Base-by-base conservation (phyloP, 495 filamentous ascomycete species). In the Hypoxylon lenormandii region DNA sequence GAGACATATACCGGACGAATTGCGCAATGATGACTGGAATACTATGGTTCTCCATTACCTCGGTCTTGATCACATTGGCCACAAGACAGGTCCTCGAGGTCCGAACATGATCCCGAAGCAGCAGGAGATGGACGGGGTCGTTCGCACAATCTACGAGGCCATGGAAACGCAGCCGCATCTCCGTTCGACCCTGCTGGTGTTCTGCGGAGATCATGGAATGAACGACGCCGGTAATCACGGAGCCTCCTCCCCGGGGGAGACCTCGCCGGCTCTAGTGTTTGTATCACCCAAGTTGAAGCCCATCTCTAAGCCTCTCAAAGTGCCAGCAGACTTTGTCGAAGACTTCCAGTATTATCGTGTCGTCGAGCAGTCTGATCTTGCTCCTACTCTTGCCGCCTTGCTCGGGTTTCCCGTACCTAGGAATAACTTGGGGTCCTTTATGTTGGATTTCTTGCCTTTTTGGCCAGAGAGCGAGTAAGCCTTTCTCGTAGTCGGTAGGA, bases 221-320 rank as follows among this genome's bases (percentile, higher is more conserved):
- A 99, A 97, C 72, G 95, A 98, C 70, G 95, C 93, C 37, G 95
- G 95, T 3, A 98, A 98, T 72, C 95, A 99, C 76, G 95, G 95
- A 10, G 95, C 94, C 5, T 97, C 96, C 16, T 90, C 91, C 2
- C 85, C 91, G 15, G 93, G 96, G 5, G 95, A 99, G 80, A 98
- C 95, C 8, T 97, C 94, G 0, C 89, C 95, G 0, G 95, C 95
- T 12, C 79, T 99, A 40, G 84, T 97, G 26, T 97, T 99, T 74
- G 88, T 97, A 36, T 96, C 94, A 10, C 94, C 96, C 4, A 93
- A 91, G 68, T 82, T 99, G 28, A 84, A 87, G 74, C 63, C 77
- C 0, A 81, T 92, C 28, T 80, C 80, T 22, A 69, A 73, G 1
- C 79, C 77, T 22, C 81, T 85, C 6, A 78, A 82, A 42, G 72